Conservation (phyloP, 805 yeast genomes). For the Barnettozyma wickerhamii region DNA sequence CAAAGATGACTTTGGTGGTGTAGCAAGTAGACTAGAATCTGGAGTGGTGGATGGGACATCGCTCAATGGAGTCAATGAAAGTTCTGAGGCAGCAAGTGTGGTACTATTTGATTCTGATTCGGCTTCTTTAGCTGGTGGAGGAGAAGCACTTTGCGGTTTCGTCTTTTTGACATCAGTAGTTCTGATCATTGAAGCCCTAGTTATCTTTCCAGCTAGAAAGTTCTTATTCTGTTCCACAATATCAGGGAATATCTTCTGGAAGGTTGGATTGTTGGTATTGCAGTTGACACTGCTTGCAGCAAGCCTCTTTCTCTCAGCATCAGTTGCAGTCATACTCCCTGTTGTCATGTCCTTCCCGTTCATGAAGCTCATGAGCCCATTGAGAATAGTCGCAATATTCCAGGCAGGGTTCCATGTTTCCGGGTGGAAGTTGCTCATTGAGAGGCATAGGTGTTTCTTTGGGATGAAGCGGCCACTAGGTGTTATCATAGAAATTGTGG, state of each 20-base stretch:
- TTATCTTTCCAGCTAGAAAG: not conserved
- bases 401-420: conserved; percentile 95
- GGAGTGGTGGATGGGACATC: too few species aligned
- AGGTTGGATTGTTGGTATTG: conserved; percentile 32
- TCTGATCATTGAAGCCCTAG: conserved; percentile 3
- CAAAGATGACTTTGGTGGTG: too few species aligned
- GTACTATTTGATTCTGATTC: too few species aligned
- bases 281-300: conserved; percentile 50
- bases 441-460: conserved; percentile 71
- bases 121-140: not conserved
- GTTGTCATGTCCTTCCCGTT: conserved; percentile 79
- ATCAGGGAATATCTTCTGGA: conserved; percentile 55
- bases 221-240: conserved; percentile 3
- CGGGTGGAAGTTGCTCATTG: conserved; percentile 91
- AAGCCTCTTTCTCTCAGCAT: conserved; percentile 42
- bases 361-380: conserved; percentile 87
- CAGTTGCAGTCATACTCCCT: conserved; percentile 65
- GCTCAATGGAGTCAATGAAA: too few species aligned
- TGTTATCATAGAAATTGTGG: conserved; percentile 79
- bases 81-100: too few species aligned
- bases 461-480: conserved; percentile 84
- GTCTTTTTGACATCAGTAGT: not conserved
- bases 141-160: not conserved
- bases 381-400: conserved; percentile 84
- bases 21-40: too few species aligned